Evolutionary conservation across 139 green algal genomes (phyloP).

Genomic region (Closterium sp.): DNA sequence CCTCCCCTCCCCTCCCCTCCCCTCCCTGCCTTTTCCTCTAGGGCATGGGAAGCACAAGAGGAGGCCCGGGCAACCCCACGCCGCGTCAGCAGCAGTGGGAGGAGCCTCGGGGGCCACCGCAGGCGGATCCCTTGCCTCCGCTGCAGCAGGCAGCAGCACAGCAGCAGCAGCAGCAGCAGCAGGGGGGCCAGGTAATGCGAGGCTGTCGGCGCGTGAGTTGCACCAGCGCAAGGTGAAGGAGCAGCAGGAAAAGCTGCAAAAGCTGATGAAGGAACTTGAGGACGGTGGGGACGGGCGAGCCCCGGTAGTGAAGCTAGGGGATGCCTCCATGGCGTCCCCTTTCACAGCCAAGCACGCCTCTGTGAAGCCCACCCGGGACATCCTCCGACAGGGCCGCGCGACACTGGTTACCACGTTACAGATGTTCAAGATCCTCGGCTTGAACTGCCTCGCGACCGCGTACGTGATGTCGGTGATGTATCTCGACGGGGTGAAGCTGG

Average conservation of each 20-base stretch:
- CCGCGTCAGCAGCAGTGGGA: neutral
- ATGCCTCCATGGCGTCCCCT: conserved; percentile 60
- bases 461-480: conserved; percentile 92
- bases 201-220: neutral
- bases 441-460: conserved; percentile 90
- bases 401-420: conserved; percentile 70
- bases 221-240: conserved; percentile 38
- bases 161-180: neutral
- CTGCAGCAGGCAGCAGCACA: neutral
- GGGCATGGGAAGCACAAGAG: neutral
- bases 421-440: conserved; percentile 99
- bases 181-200: neutral
- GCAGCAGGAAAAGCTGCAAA: conserved; percentile 42
- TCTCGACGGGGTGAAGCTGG: conserved; percentile 71
- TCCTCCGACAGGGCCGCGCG: conserved; percentile 61
- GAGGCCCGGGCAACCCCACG: neutral
- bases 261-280: conserved; percentile 45
- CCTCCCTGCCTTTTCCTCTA: neutral
- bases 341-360: conserved; percentile 63
- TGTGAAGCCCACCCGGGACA: conserved; percentile 50
- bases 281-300: conserved; percentile 32
- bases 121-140: neutral
- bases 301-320: conserved; percentile 60
- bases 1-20: neutral
- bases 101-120: neutral